phyloP scores from a whole-genome alignment of 345 rosid genomes.

The Angophora floribunda region DNA sequence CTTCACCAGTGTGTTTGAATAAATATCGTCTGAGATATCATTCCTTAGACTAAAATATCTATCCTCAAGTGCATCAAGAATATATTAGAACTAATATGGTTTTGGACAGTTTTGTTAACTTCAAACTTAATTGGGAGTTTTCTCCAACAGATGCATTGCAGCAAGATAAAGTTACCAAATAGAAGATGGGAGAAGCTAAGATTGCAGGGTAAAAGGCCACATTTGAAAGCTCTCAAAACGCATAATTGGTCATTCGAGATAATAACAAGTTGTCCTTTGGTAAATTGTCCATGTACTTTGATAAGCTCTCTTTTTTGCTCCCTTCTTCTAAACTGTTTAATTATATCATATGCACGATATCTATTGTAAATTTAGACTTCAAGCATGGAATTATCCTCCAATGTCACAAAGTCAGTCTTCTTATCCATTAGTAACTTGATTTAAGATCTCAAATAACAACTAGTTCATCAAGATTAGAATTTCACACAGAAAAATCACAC shows the following conservation, averaged over 20 bases:
- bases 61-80: too few species aligned
- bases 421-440: too few species aligned
- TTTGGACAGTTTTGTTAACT: too few species aligned
- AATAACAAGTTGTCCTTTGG: neutral
- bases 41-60: too few species aligned
- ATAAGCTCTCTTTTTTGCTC: neutral
- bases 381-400: neutral
- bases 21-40: too few species aligned
- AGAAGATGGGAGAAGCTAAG: conserved; percentile 23
- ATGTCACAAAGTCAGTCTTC: neutral
- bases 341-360: neutral
- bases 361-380: neutral
- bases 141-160: neutral
- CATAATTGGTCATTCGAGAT: neutral
- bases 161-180: conserved; percentile 11
- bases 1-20: too few species aligned
- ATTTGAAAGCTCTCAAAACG: neutral
- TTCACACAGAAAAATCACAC: too few species aligned
- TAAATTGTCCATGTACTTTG: neutral
- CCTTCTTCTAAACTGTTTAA: neutral
- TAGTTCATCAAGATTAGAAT: too few species aligned
- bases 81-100: too few species aligned
- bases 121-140: too few species aligned
- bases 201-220: neutral
- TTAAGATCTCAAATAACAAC: too few species aligned